These are phyloP conservation scores for Nothopassalora personata DNA, from an alignment of 2,329 filamentous ascomycete genomes.

Conservation along the genomic window DNA sequence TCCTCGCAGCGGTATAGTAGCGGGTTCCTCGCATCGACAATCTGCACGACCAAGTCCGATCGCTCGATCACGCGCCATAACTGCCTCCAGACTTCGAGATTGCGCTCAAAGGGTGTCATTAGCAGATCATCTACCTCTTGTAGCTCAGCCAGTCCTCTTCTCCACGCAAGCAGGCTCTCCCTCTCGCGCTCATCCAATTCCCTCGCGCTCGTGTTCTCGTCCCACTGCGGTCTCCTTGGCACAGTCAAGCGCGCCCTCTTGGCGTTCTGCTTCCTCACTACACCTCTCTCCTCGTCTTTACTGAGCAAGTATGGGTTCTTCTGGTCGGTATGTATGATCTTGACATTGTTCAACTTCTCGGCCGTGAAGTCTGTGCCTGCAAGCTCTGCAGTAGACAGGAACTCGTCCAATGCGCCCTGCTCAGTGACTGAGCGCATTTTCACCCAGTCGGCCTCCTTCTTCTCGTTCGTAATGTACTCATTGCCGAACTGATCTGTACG, in stretches of 20 bases:
- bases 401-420: constrained; percentile 93
- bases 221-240: constrained; percentile 83
- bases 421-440: constrained; percentile 99
- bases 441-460: constrained; percentile 89
- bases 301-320: constrained; percentile 91
- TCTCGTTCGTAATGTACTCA: constrained; percentile 83
- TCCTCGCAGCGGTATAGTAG: constrained; percentile 92
- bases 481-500: constrained; percentile 31
- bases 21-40: constrained; percentile 94
- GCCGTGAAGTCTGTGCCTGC: constrained; percentile 99
- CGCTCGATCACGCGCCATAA: constrained; percentile 97
- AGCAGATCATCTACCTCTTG: constrained; percentile 91
- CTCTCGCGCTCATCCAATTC: constrained; percentile 76
- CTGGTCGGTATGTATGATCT: constrained; percentile 95
- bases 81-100: constrained; percentile 96
- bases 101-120: constrained; percentile 97
- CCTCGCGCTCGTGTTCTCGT: constrained; percentile 73
- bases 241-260: constrained; percentile 79
- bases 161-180: constrained; percentile 78
- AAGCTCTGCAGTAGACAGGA: constrained; percentile 88
- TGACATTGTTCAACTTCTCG: constrained; percentile 98
- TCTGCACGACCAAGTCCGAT: constrained; percentile 92
- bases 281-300: constrained; percentile 71
- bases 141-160: constrained; percentile 81
- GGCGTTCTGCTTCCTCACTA: constrained; percentile 74